Conservation (phyloP, 306 rosid genomes). For the Prunus davidiana region DNA sequence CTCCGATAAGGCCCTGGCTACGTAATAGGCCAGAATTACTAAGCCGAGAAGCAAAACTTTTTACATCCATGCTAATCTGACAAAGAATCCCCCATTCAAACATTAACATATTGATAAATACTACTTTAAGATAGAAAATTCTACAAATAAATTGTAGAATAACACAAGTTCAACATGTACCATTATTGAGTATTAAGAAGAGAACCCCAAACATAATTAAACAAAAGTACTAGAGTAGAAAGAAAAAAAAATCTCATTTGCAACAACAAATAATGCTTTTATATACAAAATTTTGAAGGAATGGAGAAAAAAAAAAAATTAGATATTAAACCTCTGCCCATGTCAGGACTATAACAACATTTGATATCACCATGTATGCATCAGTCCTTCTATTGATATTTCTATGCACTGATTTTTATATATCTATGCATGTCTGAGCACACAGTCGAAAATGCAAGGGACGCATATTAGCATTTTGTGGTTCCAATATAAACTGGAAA, state of each 20-base stretch:
- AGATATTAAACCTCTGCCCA: not conserved
- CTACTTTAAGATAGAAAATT: not conserved
- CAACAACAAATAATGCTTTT: not conserved
- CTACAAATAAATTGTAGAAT: not conserved
- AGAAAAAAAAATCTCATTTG: not conserved
- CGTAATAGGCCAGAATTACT: conserved; percentile 63
- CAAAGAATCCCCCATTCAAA: conserved; percentile 28
- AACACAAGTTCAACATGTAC: not conserved
- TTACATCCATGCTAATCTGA: conserved; percentile 64
- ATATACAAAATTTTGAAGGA: not conserved
- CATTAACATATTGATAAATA: not conserved
- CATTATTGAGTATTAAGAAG: not conserved
- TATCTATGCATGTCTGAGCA: not conserved
- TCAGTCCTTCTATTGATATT: not conserved
- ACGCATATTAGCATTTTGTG: not conserved
- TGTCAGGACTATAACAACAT: not conserved
- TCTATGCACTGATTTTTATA: not conserved
- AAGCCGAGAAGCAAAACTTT: conserved; percentile 56
- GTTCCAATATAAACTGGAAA: conserved; percentile 1
- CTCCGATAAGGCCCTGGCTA: conserved; percentile 92
- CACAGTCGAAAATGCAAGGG: not conserved
- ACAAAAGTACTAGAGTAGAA: not conserved
- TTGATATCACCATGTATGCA: not conserved
- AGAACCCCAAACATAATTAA: not conserved
- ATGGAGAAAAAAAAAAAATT: not conserved